Conservation (phyloP, 176 grass and related monocot genomes). For the Puya raimondii region DNA sequence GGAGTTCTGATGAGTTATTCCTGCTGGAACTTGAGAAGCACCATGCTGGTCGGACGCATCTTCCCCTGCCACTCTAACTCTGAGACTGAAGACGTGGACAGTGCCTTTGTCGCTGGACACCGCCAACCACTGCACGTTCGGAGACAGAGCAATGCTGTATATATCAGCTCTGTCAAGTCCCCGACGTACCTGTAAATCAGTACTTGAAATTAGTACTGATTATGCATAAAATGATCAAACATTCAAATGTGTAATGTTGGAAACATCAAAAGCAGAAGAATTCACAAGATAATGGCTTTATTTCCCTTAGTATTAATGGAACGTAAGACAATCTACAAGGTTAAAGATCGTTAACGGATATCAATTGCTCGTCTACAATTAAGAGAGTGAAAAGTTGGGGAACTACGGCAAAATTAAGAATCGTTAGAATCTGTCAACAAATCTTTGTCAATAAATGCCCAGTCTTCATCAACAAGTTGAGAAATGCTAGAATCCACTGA, state of each 20-base stretch:
- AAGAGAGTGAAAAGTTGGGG: not conserved
- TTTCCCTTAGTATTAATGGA: too few relatives aligned
- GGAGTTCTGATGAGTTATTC: conserved; percentile 60
- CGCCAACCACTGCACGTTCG: conserved; percentile 81
- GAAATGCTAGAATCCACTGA: not conserved
- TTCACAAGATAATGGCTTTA: too few relatives aligned
- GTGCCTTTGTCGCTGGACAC: conserved; percentile 92
- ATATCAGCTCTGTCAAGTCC: conserved; percentile 85
- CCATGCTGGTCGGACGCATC: conserved; percentile 41
- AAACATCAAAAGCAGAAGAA: too few relatives aligned
- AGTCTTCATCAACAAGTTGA: not conserved
- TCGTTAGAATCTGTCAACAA: too few relatives aligned
- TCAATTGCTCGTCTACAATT: not conserved
- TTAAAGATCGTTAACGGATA: not conserved
- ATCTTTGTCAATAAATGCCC: too few relatives aligned
- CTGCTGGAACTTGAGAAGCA: conserved; percentile 34
- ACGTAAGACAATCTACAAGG: not conserved
- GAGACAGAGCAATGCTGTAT: conserved; percentile 72
- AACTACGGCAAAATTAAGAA: too few relatives aligned
- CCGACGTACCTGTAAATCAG: conserved; percentile 59
- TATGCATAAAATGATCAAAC: not conserved
- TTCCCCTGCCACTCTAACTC: conserved; percentile 72
- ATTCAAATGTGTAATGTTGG: not conserved
- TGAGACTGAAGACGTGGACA: conserved; percentile 77
- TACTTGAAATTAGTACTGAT: conserved; percentile 17